Evolutionary conservation across 352 stramenopile species (phyloP), one percentile per base, ranked within the genome.

Genomic region (Pythium scleroteichum): DNA sequence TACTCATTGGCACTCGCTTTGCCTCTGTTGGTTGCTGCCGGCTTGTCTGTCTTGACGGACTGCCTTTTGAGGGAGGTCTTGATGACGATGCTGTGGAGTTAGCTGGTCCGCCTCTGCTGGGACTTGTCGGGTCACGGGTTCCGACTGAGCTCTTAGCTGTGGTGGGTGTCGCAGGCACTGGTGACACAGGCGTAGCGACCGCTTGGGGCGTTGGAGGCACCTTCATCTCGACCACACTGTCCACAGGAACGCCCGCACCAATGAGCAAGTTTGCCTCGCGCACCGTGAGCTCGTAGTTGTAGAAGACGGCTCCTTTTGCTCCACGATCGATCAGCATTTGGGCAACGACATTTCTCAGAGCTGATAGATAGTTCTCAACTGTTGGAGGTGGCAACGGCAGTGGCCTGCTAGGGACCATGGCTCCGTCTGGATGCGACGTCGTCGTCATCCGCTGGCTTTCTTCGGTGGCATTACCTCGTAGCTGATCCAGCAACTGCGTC

Each of bases 181-280:
- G 26, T 24, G 63, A 45, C 5, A 54, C 13, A 19, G 27, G 16
- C 20, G 51, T 14, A 16, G 46, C 24, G 8, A 61, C 7, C 1
- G 44, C 20, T 2, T 44, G 35, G 5, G 62, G 47, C 14, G 40
- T 24, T 24, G 54, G 41, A 5, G 24, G 19, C 2, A 72, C 49
- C 27, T 85, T 73, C n/a, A 90, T 48, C 10, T 88, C 78, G 4
- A 88, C 54, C 9, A 88, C 68, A 17, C 75, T 84, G 52, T 88
- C 78, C 10, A 90, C 53, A 0, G 81, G 64, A 1, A 88, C 35
- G 1, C 77, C 77, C 16, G 72, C 41, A 7, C 62, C 65, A n/a
- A 76, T 85, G 22, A 90, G 51, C 6, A 74, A 33, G 45, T 83
- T 80, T 1, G 75, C 67, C 19, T 88, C 76, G 23, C 53, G 56